Percentiles rank a stretch among this genome's conserved stretches.
Evolutionary conservation across 2,329 filamentous ascomycete species (phyloP).

Genomic region (Exophiala lecanii-corni): DNA sequence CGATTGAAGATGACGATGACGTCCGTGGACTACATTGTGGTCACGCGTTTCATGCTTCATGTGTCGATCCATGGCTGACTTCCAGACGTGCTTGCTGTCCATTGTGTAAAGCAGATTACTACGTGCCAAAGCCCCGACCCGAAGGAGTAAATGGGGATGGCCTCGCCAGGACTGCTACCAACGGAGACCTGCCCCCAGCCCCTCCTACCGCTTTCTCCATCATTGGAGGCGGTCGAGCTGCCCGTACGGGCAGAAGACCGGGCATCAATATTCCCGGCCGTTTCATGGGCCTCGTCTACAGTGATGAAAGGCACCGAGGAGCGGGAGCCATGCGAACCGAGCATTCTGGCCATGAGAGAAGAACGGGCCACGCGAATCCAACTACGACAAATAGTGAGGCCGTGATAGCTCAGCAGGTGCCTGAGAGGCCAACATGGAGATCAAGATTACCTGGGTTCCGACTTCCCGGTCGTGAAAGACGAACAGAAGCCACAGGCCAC

Average conservation of each 20-base stretch:
- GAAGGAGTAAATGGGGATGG: slow-evolving; percentile 41
- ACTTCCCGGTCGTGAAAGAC: slow-evolving; percentile 9
- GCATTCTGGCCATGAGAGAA: slow-evolving; percentile 14
- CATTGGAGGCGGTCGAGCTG: slow-evolving; percentile 34
- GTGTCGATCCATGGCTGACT: slow-evolving; percentile 94
- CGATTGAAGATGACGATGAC: slow-evolving; percentile 90
- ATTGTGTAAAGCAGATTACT: slow-evolving; percentile 97
- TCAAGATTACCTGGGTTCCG: slow-evolving; percentile 12
- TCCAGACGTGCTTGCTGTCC: slow-evolving; percentile 92
- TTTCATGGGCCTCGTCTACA: slow-evolving; percentile 30
- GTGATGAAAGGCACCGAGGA: slow-evolving; percentile 27
- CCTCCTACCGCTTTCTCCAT: slow-evolving; percentile 27
- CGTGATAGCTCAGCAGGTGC: neutral
- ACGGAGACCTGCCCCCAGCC: slow-evolving; percentile 12
- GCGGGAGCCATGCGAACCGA: slow-evolving; percentile 21
- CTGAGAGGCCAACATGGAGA: slow-evolving; percentile 6
- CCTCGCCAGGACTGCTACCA: slow-evolving; percentile 8
- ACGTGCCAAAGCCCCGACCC: slow-evolving; percentile 81
- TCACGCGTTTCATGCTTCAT: slow-evolving; percentile 96
- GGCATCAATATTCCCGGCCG: slow-evolving; percentile 37
- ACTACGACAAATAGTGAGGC: slow-evolving; percentile 2
- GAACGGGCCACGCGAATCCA: slow-evolving; percentile 3
- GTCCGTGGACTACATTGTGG: slow-evolving; percentile 90
- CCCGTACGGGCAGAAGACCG: slow-evolving; percentile 31
- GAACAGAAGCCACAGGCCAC: slow-evolving; percentile 2